Percentiles rank a stretch among this genome's conserved stretches.
Evolutionary conservation across 768 basidiomycete species (phyloP).

Genomic region (Saitozyma podzolica): DNA sequence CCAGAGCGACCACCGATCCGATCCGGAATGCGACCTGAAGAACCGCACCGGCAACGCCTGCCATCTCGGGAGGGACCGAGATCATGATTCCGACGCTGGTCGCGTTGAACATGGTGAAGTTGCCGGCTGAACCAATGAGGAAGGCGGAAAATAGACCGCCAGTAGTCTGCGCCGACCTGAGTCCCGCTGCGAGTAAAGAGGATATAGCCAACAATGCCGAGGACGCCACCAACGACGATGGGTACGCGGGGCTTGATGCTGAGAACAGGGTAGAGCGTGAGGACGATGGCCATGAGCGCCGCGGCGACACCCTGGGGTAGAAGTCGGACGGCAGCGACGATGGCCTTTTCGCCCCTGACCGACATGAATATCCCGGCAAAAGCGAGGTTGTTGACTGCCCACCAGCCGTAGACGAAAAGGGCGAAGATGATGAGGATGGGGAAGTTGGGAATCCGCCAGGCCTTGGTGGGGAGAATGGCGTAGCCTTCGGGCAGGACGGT

Average conservation of each 20-base stretch:
- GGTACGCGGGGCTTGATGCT: constrained; percentile 19
- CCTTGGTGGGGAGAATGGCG: constrained; percentile 41
- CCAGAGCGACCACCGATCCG: constrained; percentile 59
- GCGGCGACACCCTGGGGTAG: constrained; percentile 42
- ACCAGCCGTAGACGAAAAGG: constrained; percentile 46
- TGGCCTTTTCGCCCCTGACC: constrained; percentile 23
- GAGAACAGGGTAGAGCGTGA: constrained; percentile 9
- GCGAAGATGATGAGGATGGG: constrained; percentile 41
- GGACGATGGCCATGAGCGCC: constrained; percentile 22
- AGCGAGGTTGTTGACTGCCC: constrained; percentile 31
- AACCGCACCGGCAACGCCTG: constrained; percentile 46
- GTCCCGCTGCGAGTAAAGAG: constrained; percentile 27
- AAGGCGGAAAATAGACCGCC: constrained; percentile 34
- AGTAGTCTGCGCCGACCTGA: constrained; percentile 22
- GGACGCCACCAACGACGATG: constrained; percentile 58
- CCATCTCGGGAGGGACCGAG: constrained; percentile 38
- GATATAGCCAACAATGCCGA: constrained; percentile 65
- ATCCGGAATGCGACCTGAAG: constrained; percentile 44
- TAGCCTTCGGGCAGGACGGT: constrained; percentile 29
- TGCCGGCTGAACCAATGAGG: constrained; percentile 30
- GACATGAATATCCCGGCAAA: constrained; percentile 30
- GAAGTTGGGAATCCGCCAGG: constrained; percentile 51
- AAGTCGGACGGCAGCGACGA: constrained; percentile 45
- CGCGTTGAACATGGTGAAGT: constrained; percentile 23
- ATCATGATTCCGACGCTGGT: constrained; percentile 43